phyloP scores from a whole-genome alignment of 2,329 filamentous ascomycete species.

The Aspergillus fijiensis region DNA sequence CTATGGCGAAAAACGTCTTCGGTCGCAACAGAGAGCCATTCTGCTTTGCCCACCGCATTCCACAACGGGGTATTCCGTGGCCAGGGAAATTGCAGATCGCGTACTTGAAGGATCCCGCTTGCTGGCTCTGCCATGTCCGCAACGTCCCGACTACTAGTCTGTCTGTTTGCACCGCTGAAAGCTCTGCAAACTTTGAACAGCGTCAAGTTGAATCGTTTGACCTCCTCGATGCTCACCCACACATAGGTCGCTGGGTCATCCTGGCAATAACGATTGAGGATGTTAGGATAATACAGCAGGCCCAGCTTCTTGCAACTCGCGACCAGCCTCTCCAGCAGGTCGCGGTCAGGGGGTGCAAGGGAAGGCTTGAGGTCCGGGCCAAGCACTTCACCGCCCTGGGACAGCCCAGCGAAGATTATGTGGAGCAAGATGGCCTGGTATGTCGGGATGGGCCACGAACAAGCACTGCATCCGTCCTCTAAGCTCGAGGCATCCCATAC shows the following conservation, averaged over 20 bases:
- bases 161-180: neutral
- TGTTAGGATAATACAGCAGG: conserved; percentile 32
- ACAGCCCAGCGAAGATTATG: conserved; percentile 26
- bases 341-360: conserved; percentile 6
- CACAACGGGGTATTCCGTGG: too few relatives aligned
- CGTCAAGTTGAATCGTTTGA: conserved; percentile 30
- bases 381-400: neutral
- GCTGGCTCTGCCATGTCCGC: too few relatives aligned
- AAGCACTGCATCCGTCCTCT: neutral
- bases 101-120: too few relatives aligned
- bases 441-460: conserved; percentile 31
- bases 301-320: conserved; percentile 28
- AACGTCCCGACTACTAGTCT: too few relatives aligned
- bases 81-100: too few relatives aligned
- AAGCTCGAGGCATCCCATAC: conserved; percentile 24
- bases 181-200: conserved; percentile 26
- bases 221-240: conserved; percentile 30
- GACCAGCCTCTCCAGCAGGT: conserved; percentile 23
- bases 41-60: too few relatives aligned
- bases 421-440: conserved; percentile 36
- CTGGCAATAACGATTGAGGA: conserved; percentile 19
- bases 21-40: too few relatives aligned
- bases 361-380: conserved; percentile 17
- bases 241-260: conserved; percentile 17
- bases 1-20: too few relatives aligned